Conservation (phyloP, 192 early-diverging fungal genomes). For the Fimicolochytrium jonesii region DNA sequence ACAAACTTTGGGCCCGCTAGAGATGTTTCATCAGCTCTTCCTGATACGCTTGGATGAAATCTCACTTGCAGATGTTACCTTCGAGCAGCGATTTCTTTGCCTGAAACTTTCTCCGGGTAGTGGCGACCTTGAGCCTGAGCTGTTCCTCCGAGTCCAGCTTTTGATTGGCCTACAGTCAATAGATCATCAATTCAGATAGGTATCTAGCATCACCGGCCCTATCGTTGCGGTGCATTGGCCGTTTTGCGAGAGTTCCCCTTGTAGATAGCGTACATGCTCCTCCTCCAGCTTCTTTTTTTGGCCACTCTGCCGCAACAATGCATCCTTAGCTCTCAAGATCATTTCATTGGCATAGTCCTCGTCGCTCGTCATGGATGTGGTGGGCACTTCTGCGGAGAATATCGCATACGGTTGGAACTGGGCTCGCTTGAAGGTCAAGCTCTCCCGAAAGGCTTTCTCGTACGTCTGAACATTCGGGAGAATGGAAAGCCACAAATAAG, state of each 20-base stretch:
- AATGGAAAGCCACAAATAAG: background rate
- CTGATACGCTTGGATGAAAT: too few species aligned
- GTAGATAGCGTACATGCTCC: conserved; percentile 15
- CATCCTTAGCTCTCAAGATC: conserved; percentile 23
- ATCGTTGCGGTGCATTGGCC: too few species aligned
- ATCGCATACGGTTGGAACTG: conserved; percentile 29
- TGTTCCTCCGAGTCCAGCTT: conserved; percentile 16
- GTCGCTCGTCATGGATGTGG: background rate
- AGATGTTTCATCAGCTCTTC: too few species aligned
- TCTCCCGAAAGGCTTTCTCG: conserved; percentile 21
- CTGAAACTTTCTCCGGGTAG: conserved; percentile 14
- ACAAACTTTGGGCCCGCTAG: conserved; percentile 27
- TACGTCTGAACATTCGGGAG: background rate
- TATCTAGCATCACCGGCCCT: too few species aligned
- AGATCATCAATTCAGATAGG: too few species aligned
- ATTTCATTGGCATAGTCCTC: conserved; percentile 22
- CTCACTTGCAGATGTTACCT: too few species aligned
- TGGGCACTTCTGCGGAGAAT: conserved; percentile 20
- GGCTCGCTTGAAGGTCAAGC: conserved; percentile 10
- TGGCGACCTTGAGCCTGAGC: background rate
- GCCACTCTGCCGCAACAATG: conserved; percentile 3
- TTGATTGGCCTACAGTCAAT: conserved; percentile 24
- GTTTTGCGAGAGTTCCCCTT: too few species aligned
- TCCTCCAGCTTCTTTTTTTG: conserved; percentile 22
- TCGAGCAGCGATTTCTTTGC: conserved; percentile 12